phyloP scores from a whole-genome alignment of 768 basidiomycete genomes.

The Lactifluus hygrophoroides region DNA sequence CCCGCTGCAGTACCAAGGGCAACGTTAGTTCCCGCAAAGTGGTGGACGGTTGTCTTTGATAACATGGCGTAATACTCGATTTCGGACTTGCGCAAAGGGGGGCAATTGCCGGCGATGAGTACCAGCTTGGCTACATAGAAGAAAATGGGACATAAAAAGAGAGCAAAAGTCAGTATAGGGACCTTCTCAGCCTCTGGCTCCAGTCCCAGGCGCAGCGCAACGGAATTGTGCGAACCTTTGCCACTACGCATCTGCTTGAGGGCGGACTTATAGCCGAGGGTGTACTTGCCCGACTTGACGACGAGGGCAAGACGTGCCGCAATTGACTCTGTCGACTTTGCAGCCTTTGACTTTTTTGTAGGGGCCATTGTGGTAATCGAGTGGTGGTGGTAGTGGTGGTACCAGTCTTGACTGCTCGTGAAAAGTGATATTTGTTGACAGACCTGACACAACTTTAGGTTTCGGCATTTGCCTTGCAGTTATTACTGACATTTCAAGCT shows the following conservation, averaged over 20 bases:
- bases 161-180: conserved; percentile 60
- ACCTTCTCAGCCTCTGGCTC: conserved; percentile 99
- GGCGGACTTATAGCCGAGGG: conserved; percentile 95
- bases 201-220: conserved; percentile 70
- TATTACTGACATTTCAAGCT: not conserved
- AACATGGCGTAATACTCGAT: conserved; percentile 99
- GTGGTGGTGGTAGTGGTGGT: conserved; percentile 18
- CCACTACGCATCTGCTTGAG: conserved; percentile 97
- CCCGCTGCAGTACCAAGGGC: conserved; percentile 98
- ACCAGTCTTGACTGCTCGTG: not conserved
- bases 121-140: conserved; percentile 80
- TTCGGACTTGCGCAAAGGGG: conserved; percentile 97
- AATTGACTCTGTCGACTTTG: conserved; percentile 92
- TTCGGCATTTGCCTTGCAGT: conserved; percentile 15
- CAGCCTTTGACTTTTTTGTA: conserved; percentile 88
- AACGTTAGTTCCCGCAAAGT: conserved; percentile 96
- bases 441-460: not conserved
- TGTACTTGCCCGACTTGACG: conserved; percentile 98
- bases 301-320: conserved; percentile 87
- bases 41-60: conserved; percentile 97
- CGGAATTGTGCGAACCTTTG: conserved; percentile 67
- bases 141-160: conserved; percentile 20
- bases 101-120: conserved; percentile 97
- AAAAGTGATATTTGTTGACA: not conserved
- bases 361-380: conserved; percentile 64